A percentile compares a stretch with the other conserved stretches of the same genome.
Conservation (phyloP, 2,329 filamentous ascomycete genomes). For the Chalaropsis thielavioides region DNA sequence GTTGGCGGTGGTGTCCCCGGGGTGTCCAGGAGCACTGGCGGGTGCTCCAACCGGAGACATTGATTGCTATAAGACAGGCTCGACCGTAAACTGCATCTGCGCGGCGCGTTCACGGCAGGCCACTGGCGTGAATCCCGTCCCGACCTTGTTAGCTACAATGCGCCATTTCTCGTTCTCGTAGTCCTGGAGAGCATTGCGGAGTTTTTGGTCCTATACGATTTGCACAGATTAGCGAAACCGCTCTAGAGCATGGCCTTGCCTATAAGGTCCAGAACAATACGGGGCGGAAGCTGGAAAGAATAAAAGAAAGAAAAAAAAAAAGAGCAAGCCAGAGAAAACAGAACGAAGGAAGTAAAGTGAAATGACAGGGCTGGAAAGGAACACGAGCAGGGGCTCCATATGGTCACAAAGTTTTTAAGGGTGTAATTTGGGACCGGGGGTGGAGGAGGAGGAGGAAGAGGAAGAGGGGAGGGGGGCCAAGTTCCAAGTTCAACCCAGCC, state of each 20-base stretch:
- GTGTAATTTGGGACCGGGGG: not conserved
- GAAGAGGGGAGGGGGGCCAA: not conserved
- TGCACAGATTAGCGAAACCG: not conserved
- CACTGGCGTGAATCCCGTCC: slow-evolving; percentile 72
- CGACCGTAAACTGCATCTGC: slow-evolving; percentile 37
- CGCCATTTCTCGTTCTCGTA: slow-evolving; percentile 91
- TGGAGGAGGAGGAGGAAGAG: not conserved
- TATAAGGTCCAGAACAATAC: not conserved
- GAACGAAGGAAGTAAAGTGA: not conserved
- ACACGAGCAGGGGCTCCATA: not conserved
- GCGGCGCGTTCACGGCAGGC: slow-evolving; percentile 72
- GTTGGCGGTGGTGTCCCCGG: slow-evolving; percentile 14
- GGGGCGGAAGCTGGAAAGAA: not conserved
- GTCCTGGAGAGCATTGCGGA: slow-evolving; percentile 62
- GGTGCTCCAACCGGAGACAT: slow-evolving; percentile 36
- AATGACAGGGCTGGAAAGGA: not conserved
- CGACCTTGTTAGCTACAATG: slow-evolving; percentile 79
- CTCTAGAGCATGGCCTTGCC: not conserved
- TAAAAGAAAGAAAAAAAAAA: not conserved
- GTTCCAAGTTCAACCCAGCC: not conserved
- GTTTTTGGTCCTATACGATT: slow-evolving; percentile 53
- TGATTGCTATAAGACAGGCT: slow-evolving; percentile 39
- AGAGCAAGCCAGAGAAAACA: not conserved
- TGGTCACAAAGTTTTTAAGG: not conserved
- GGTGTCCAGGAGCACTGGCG: slow-evolving; percentile 33